A percentile compares a stretch with the other conserved stretches of the same genome.
Conservation (phyloP, 139 green algal species). For the Coelastrella sp. region DNA sequence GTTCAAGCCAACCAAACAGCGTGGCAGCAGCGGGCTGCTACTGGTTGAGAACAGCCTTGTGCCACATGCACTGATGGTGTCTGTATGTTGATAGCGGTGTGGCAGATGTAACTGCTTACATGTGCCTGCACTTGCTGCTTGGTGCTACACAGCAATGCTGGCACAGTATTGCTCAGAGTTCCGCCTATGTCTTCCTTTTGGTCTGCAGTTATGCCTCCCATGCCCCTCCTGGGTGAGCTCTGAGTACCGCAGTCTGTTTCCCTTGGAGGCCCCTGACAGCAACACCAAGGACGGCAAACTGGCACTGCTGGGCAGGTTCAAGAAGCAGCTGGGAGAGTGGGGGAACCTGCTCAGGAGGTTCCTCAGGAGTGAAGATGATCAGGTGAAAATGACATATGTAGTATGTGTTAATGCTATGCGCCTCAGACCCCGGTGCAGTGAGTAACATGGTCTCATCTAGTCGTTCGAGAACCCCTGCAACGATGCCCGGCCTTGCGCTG, state of each 20-base stretch:
- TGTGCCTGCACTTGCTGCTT: too few relatives aligned
- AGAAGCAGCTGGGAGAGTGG: constrained; percentile 79
- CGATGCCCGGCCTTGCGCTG: too few relatives aligned
- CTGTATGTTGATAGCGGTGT: neutral
- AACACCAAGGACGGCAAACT: constrained; percentile 60
- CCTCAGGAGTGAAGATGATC: constrained; percentile 86
- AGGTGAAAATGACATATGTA: constrained; percentile 61
- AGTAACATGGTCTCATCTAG: too few relatives aligned
- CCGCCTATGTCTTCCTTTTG: neutral
- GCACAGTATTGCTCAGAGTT: neutral
- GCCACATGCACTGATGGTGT: too few relatives aligned
- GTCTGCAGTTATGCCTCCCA: constrained; percentile 57
- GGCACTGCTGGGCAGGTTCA: constrained; percentile 74
- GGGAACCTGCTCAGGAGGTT: constrained; percentile 83
- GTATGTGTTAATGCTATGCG: neutral
- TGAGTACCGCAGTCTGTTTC: constrained; percentile 80
- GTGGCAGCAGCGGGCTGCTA: too few relatives aligned
- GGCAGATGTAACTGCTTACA: neutral
- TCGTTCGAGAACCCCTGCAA: too few relatives aligned
- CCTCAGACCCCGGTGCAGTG: too few relatives aligned
- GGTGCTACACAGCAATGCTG: neutral
- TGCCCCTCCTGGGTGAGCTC: constrained; percentile 16
- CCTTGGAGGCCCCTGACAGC: constrained; percentile 40
- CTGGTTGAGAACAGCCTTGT: too few relatives aligned
- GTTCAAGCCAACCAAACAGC: too few relatives aligned